Evolutionary conservation across 2,329 filamentous ascomycete genomes (phyloP).

Genomic region (Fonsecaea monophora): DNA sequence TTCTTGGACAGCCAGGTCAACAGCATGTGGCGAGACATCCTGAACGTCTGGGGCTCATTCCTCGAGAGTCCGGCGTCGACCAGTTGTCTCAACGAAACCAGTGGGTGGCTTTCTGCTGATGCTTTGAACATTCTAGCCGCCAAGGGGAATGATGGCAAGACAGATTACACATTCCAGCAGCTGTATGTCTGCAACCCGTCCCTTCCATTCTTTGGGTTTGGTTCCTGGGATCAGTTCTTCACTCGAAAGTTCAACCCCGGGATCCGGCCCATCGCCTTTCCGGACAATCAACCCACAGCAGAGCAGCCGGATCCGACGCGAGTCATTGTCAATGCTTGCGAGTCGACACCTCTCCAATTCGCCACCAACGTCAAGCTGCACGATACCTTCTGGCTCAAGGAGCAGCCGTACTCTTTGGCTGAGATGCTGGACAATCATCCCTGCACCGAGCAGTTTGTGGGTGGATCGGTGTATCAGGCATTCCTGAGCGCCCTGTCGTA

Average conservation of each 20-base stretch:
- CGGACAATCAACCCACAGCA: constrained; percentile 36
- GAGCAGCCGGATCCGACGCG: constrained; percentile 53
- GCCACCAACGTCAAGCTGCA: constrained; percentile 59
- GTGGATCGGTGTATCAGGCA: constrained; percentile 73
- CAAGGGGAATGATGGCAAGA: constrained; percentile 42
- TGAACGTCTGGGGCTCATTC: constrained; percentile 56
- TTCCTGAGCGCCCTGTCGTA: constrained; percentile 72
- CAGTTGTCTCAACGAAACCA: constrained; percentile 50
- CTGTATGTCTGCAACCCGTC: constrained; percentile 43
- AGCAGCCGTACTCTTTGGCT: constrained; percentile 69
- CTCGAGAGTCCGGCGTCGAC: constrained; percentile 60
- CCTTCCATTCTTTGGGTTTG: constrained; percentile 61
- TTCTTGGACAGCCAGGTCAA: constrained; percentile 63
- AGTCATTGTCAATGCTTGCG: constrained; percentile 69
- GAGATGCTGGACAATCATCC: constrained; percentile 69
- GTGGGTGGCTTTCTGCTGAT: constrained; percentile 50
- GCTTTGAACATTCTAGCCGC: constrained; percentile 47
- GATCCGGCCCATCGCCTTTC: constrained; percentile 64
- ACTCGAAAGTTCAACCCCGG: constrained; percentile 62
- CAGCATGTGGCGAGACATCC: constrained; percentile 56
- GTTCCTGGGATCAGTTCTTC: constrained; percentile 75
- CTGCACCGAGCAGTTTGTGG: constrained; percentile 61
- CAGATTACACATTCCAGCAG: constrained; percentile 40
- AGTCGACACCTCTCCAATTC: constrained; percentile 65
- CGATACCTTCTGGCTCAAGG: constrained; percentile 72